A percentile compares a stretch with the other conserved stretches of the same genome.
These are phyloP conservation scores for Cytauxzoon felis DNA, from an alignment of 169 alveolate genomes.

Conservation along the genomic window DNA sequence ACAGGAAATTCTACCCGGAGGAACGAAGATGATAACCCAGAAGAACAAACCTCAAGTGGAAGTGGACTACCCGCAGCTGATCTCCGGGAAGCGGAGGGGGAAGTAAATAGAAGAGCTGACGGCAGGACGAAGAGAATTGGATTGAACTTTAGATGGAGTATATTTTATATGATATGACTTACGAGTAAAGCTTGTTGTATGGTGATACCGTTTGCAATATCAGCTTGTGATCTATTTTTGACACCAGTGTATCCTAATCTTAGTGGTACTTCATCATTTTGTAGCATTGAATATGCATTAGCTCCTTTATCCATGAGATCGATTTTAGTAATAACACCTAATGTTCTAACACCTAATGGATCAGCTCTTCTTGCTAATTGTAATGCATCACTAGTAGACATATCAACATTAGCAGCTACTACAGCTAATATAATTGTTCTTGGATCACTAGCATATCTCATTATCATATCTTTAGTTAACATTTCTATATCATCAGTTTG, in stretches of 20 bases:
- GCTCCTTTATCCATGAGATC: conserved; percentile 99
- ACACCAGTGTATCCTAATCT: conserved; percentile 96
- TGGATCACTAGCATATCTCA: conserved; percentile 90
- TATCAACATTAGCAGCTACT: conserved; percentile 96
- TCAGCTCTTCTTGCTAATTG: conserved; percentile 94
- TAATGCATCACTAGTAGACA: conserved; percentile 96
- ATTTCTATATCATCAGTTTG: conserved; percentile 93
- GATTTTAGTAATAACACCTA: conserved; percentile 94
- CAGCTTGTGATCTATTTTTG: conserved; percentile 88
- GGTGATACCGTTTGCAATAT: conserved; percentile 85
- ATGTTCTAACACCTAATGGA: conserved; percentile 92
- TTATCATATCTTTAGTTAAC: conserved; percentile 90
- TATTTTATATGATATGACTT: neutral
- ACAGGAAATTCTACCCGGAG: too few species aligned
- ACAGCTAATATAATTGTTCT: conserved; percentile 95
- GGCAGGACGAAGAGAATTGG: too few species aligned
- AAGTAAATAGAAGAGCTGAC: too few species aligned
- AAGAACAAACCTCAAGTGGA: too few species aligned
- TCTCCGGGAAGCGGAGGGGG: too few species aligned
- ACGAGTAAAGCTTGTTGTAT: conserved; percentile 85
- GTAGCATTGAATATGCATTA: conserved; percentile 92
- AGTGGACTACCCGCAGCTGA: too few species aligned
- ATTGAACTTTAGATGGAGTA: too few species aligned
- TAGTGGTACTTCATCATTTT: conserved; percentile 93
- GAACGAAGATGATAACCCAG: too few species aligned